Evolutionary conservation across 2,329 filamentous ascomycete genomes (phyloP), one percentile per base, ranked within the genome.

Genomic region (Xylaria sp.): DNA sequence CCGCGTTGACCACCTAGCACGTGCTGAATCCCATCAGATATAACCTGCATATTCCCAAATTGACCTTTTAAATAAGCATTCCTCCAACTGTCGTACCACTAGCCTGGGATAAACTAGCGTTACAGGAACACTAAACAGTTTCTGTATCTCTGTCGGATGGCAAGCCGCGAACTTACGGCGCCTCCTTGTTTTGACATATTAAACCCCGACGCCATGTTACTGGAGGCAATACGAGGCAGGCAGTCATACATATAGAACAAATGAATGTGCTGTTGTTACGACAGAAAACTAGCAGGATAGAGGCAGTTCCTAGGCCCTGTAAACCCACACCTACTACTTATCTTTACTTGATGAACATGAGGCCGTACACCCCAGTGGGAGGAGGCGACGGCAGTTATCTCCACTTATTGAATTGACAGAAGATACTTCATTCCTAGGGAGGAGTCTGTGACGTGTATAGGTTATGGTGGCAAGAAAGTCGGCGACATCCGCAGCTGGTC

Each of bases 361-460:
- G 37, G 44, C 4, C 7, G 2, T 34, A 40, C 37, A 50, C 17
- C 19, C 54, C 4, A n/a, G 56, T 54, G 11, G 47, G 56, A 7
- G 47, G 52, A 52, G 56, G 51, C 20, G 16, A 55, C 20, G 59
- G 59, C 1, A 59, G 52, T 17, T 52, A 60, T n/a, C 26, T 61
- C 37, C 50, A 52, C 21, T 26, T 60, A 17, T 51, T 17, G 21
- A 54, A 61, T 44, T 56, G 56, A 24, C 56, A 56, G 6, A 42
- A 59, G 29, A 80, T 94, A 40, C 79, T 92, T 13, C 90, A 94
- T 68, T 87, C 84, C 1, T 89, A 86, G 18, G 83, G 87, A 22
- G 90, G 90, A 18, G 87, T 90, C 87, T 19, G 89, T 92, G 2
- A 79, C 85, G 8, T 87, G 86, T 65, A 74, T 93, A 8, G 90